Evolutionary conservation across 192 early-diverging fungal genomes (phyloP), one percentile per base, ranked within the genome.

Genomic region (Chytriomyces confervae): DNA sequence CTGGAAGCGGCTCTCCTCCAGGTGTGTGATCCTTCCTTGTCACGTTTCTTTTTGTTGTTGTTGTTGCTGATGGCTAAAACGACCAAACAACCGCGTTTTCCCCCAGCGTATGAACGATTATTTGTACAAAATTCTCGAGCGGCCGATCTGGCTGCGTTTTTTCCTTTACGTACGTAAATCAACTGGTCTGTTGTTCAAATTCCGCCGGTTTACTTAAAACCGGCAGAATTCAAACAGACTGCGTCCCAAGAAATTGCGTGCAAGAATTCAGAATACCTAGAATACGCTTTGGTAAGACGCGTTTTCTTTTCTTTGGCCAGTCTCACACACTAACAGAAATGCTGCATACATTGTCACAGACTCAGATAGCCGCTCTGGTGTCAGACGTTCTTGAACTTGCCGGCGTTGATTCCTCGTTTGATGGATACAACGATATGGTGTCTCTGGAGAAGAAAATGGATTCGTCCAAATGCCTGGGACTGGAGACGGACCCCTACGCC

Each of bases 61-160:
- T 16, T 11, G 11, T 65, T 11, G 53, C 53, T 57, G 16, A 29
- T 24, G 29, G 1, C 18, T 65, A 13, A 13, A 11, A 24, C 27
- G 13, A 4, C 27, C 16, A 57, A 13, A 57, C 16, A 18, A 27
- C 24, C 24, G 24, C 27, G 18, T 18, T 1, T 20, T 64, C 18
- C 11, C 10, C 5, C 45, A 68, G 66, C 5, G 47, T 46, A 18
- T 68, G 11, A 68, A 68, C 7, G 66, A 48, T 18, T 68, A 68
- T 68, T 68, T 68, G 66, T 68, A 68, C 66, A 68, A 68, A 7
- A 68, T 68, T 47, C 66, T 68, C 36, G 66, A 27, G 2, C 66
- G 45, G 9, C 66, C 66, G 29, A 48, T 68, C 47, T 68, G 66
- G 66, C 44, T 68, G 2, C 66, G 66, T 10, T 68, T 68, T 23